Percentiles rank a stretch among this genome's conserved stretches.
Conservation (phyloP, 2,329 filamentous ascomycete genomes). For the Fusarium papillatum region DNA sequence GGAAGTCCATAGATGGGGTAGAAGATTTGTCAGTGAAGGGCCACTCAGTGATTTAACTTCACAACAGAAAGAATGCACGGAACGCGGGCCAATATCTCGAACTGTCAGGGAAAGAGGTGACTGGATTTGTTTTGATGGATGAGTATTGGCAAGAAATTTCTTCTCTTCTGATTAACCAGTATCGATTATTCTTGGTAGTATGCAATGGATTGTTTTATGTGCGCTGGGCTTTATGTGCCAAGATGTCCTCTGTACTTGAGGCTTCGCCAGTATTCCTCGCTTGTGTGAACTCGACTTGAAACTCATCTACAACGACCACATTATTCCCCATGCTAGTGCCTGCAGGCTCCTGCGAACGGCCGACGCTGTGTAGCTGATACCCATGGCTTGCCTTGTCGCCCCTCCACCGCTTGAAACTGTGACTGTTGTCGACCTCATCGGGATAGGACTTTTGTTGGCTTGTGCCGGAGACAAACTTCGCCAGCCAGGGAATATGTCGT, state of each 20-base stretch:
- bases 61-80: background rate
- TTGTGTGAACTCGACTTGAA: background rate
- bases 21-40: too few relatives aligned
- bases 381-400: constrained; percentile 2
- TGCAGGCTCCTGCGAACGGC: background rate
- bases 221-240: background rate
- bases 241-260: background rate
- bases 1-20: too few relatives aligned
- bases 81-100: background rate
- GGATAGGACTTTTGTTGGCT: constrained; percentile 1
- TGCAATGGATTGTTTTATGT: background rate
- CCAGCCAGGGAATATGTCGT: background rate
- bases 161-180: background rate
- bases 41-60: background rate
- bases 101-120: background rate
- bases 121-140: background rate
- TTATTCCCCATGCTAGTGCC: background rate
- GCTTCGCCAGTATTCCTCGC: background rate
- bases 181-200: background rate
- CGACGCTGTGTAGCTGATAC: constrained; percentile 2
- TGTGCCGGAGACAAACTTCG: background rate
- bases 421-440: constrained; percentile 1
- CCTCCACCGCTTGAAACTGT: constrained; percentile 8
- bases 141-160: background rate
- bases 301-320: background rate